Base-by-base conservation (phyloP, 352 stramenopile species). In the Pythium aphanidermatum region DNA sequence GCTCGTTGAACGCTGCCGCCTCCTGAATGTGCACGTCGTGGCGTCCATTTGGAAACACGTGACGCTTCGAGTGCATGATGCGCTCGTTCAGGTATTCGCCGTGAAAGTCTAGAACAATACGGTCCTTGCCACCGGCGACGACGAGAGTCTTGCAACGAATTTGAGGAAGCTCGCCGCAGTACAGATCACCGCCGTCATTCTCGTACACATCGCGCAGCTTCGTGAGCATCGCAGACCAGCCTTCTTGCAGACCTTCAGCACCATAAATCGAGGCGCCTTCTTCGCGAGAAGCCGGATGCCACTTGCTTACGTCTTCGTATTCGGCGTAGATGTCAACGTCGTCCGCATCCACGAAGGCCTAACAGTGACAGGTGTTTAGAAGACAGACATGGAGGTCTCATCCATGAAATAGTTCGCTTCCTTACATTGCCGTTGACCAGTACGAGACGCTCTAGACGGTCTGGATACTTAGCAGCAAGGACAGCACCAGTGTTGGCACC, bases 101-200 rank as follows among this genome's bases (percentile, higher is more conserved):
- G 58, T 92, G 80, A 54, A 78, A 87, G 10, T 58, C 47, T 14
- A 75, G 68, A 30, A 92, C 70, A 13, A 86, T 59, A 16, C 74
- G 71, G 50, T 92, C 74, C 26, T 71, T 66, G 31, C 42, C 74
- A 16, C 77, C 75, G 3, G 69, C 51, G 16, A 92, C 63, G 36
- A 90, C 77, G 17, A 92, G 70, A 45, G 81, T 92, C 64, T 92
- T 92, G 72, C 80, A 92, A 26, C 81, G 76, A 45, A 92, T 75
- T 29, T 68, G 65, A 14, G 80, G 75, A 38, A 90, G 32, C 9
- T 61, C 65, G 26, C 65, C 72, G 33, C 77, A 89, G 65, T 84
- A 89, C 30, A 92, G 46, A 24, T 92, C 74, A 4, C 80, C 74
- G 17, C 58, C 55, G 12, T 78, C 62, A 25, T 82, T 61, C 35